Evolutionary conservation across 2,329 filamentous ascomycete species (phyloP).

Genomic region (Fusarium incarnatum): DNA sequence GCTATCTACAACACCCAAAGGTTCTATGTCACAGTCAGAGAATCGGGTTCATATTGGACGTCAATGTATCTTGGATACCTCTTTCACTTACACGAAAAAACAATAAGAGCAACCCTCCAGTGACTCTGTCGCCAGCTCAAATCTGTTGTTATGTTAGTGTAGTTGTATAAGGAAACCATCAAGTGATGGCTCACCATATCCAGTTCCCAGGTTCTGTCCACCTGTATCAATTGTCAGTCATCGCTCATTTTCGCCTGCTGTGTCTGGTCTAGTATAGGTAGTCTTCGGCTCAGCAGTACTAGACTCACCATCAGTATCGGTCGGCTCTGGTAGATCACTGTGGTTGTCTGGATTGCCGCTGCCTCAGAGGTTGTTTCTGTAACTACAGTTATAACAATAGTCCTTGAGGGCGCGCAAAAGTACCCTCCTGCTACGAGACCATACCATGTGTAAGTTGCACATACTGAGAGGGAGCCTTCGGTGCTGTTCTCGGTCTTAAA

Average conservation of each 20-base stretch:
- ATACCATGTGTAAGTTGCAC: conserved; percentile 31
- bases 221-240: background rate
- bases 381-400: conserved; percentile 3
- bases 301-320: background rate
- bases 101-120: conserved; percentile 20
- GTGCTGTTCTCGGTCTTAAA: conserved; percentile 3
- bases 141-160: conserved; percentile 5
- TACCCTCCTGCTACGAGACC: background rate
- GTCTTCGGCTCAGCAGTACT: background rate
- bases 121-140: conserved; percentile 16
- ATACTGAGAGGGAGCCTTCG: conserved; percentile 6
- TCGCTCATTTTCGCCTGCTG: background rate
- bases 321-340: background rate
- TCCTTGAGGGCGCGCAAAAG: conserved; percentile 15
- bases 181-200: conserved; percentile 18
- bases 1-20: conserved; percentile 23
- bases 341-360: background rate
- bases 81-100: conserved; percentile 30
- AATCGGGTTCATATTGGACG: background rate
- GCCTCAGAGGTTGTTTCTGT: background rate
- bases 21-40: conserved; percentile 14
- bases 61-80: background rate
- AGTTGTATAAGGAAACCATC: background rate
- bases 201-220: conserved; percentile 5
- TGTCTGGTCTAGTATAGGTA: background rate